Base-by-base conservation (phyloP, 31 red algal genomes). In the Odonthalia washingtoniensis region DNA sequence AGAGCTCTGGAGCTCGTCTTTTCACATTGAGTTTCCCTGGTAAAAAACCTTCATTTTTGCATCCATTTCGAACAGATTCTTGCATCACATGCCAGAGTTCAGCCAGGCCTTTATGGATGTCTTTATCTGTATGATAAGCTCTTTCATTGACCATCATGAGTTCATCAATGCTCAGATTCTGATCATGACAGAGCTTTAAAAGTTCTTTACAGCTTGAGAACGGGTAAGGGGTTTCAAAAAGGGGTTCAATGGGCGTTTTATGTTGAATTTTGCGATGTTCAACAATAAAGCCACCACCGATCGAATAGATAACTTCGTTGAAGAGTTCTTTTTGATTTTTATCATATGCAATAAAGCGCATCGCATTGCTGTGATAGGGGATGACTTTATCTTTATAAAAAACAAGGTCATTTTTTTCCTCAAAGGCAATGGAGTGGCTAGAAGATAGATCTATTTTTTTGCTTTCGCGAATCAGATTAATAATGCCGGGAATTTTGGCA, bases 1-100 rank as follows among this genome's bases (percentile, higher is more conserved):
- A 46, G 32, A 74, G 67, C 65, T 40, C 66, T 41, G 81, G 26
- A 35, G 81, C 81, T n/a, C 81, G 81, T n/a, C 81, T 64, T 37
- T 40, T 74, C 30, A 84, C 81, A n/a, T 74, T 74, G 27, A 84
- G 81, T 30, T 65, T 65, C 66, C 81, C 81, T 31, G 81, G 81
- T 46, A 84, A 46, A 30, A 40, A 31, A 27, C 81, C 81, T 27
- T 37, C 34, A n/a, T 41, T 74, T 40, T 34, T 28, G 28, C 63
- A 74, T 28, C 81, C 81, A 32, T 65, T 64, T 30, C 40, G 30
- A 27, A 84, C 41, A 34, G 30, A 84, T n/a, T 73, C 81, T 28
- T 26, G 32, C 81, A 84, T 84, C 66, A 45, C 67, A 35, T 84
- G 36, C 35, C 66, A 44, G n/a, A 74, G 26, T 28, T 52, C 27